Evolutionary conservation across 768 basidiomycete genomes (phyloP), one percentile per base, ranked within the genome.

Genomic region (Boletus subparvulus): DNA sequence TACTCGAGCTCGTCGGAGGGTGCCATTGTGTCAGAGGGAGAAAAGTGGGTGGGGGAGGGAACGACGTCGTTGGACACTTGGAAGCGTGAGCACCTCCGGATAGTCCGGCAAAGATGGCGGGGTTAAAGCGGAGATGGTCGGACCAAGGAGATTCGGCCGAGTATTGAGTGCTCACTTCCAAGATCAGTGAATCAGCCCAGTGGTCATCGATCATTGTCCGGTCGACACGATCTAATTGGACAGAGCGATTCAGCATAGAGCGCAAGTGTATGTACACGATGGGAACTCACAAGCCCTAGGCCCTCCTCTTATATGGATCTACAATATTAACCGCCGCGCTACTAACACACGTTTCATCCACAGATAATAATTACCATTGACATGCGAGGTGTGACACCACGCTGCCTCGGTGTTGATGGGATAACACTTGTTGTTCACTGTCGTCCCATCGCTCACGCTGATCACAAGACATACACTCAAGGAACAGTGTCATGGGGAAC

Each of bases 1-100:
- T 98, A 94, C 66, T 91, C 92, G 66, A 99, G 83, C 77, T 98
- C 94, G 59, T 87, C 85, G 48, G 81, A 76, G 14, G 79, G 78
- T 63, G 84, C 78, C 88, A 90, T 63, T 69, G 61, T 17, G 51
- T 48, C 13, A 36, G 16, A 7, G 6, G 33, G 28, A 36, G 33
- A 33, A 52, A 19, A 26, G 17, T 14, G 21, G 35, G 24, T 26
- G 19, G n/a, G 26, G 11, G 50, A 28, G 37, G 35, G 14, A 24
- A 49, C 28, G 33, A 33, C 13, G 60, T n/a, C 21, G 32, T 47
- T 45, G 28, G 28, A 28, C 44, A 30, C 32, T 52, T 30, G 40
- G 48, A 41, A 33, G 52, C 47, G 53, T 55, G 56, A 51, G 11
- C 32, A 8, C 19, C 42, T 28, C 13, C 33, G 5, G 33, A 6